These are phyloP conservation scores for Malassezia japonica DNA, from an alignment of 1,284 basidiomycete genomes.

Conservation along the genomic window DNA sequence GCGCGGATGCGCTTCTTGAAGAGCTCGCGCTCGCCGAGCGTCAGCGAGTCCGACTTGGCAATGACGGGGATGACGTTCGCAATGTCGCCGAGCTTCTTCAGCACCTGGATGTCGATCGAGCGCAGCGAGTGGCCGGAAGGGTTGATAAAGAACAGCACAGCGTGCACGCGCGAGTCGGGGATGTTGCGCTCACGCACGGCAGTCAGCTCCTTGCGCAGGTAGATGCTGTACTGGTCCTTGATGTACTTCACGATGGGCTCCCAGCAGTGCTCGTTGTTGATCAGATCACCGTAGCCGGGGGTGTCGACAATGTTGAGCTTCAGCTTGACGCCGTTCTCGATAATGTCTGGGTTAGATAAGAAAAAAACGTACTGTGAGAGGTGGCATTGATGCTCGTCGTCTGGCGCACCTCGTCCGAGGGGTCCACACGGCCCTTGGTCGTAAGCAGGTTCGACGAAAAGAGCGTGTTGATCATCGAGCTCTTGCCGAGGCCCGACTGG, in stretches of 20 bases:
- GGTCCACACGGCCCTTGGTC: slow-evolving; percentile 81
- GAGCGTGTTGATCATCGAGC: slow-evolving; percentile 95
- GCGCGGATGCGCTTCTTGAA: slow-evolving; percentile 63
- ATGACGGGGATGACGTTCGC: slow-evolving; percentile 98
- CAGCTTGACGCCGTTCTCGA: slow-evolving; percentile 85
- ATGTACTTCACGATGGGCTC: slow-evolving; percentile 98
- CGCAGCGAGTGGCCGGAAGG: slow-evolving; percentile 43
- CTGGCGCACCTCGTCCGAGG: slow-evolving; percentile 77
- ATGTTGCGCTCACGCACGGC: slow-evolving; percentile 98
- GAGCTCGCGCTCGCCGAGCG: slow-evolving; percentile 76
- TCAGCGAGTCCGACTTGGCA: slow-evolving; percentile 93
- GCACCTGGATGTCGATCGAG: slow-evolving; percentile 84
- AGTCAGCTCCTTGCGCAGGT: slow-evolving; percentile 95
- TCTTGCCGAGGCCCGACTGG: slow-evolving; percentile 95
- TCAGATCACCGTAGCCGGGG: slow-evolving; percentile 93
- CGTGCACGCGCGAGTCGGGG: slow-evolving; percentile 95
- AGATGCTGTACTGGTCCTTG: slow-evolving; percentile 97
- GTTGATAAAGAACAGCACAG: slow-evolving; percentile 96
- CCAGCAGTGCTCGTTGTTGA: slow-evolving; percentile 99
- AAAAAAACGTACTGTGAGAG: slow-evolving; percentile 68
- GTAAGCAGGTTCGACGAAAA: slow-evolving; percentile 96
- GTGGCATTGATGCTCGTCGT: slow-evolving; percentile 94
- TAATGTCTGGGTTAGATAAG: slow-evolving; percentile 58
- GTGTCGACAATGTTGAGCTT: slow-evolving; percentile 97
- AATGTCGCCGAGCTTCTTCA: slow-evolving; percentile 97